Conservation (phyloP, 164 flowering plant species). For the Tetrastigma voinierianum region DNA sequence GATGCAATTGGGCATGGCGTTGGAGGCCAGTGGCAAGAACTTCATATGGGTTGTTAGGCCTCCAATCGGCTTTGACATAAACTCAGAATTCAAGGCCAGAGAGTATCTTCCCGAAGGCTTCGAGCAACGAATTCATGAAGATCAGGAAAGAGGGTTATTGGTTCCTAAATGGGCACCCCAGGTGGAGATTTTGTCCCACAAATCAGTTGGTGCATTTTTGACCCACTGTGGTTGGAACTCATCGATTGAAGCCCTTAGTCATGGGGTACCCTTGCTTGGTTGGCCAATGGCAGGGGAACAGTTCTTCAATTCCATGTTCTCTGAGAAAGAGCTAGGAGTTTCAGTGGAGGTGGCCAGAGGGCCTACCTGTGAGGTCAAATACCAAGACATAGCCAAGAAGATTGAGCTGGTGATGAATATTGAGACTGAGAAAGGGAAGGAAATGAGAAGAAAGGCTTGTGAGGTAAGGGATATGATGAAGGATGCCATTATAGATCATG, state of each 20-base stretch:
- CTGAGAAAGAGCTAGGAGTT: constrained; percentile 46
- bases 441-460: constrained; percentile 41
- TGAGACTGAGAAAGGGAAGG: no score
- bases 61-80: constrained; percentile 35
- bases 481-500: constrained; percentile 37
- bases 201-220: constrained; percentile 30
- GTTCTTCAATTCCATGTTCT: constrained; percentile 37
- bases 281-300: constrained; percentile 65
- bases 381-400: no score
- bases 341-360: no score
- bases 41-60: constrained; percentile 52
- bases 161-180: constrained; percentile 56
- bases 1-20: constrained; percentile 53
- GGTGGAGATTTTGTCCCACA: constrained; percentile 41
- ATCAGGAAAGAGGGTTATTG: constrained; percentile 30
- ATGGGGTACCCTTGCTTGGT: constrained; percentile 49
- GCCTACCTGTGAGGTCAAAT: no score
- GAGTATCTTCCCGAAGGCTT: constrained; percentile 45
- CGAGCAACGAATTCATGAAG: no score
- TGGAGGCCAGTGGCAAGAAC: constrained; percentile 40
- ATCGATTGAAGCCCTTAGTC: constrained; percentile 39
- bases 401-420: no score
- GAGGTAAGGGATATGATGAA: constrained; percentile 36
- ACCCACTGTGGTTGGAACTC: constrained; percentile 69
- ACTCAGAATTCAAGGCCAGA: constrained; percentile 7